phyloP scores from a whole-genome alignment of 805 yeast species.

The Starmerella riodocensis region DNA sequence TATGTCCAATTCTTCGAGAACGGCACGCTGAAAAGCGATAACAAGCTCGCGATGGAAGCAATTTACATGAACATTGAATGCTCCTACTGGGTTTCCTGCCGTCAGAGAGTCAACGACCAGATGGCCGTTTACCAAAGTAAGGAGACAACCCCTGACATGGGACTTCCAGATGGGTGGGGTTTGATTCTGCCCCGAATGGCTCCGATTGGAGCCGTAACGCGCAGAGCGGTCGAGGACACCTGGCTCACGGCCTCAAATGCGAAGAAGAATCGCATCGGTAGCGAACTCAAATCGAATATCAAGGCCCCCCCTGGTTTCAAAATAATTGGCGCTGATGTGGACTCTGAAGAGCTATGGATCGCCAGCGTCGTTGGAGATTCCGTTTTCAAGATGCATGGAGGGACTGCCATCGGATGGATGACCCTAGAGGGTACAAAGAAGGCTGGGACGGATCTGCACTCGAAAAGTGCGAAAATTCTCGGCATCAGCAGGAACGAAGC shows the following conservation, averaged over 20 bases:
- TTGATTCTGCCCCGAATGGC: conserved; percentile 72
- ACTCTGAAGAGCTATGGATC: conserved; percentile 96
- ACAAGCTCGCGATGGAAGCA: conserved; percentile 61
- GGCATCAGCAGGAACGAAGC: conserved; percentile 88
- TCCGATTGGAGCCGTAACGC: conserved; percentile 92
- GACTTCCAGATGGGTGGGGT: conserved; percentile 33
- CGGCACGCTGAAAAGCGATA: conserved; percentile 57
- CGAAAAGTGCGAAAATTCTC: conserved; percentile 79
- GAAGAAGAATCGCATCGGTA: conserved; percentile 70
- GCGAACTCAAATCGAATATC: conserved; percentile 79
- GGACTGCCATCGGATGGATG: conserved; percentile 98
- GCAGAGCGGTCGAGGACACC: conserved; percentile 92
- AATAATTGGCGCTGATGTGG: conserved; percentile 98
- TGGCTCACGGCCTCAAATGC: conserved; percentile 98
- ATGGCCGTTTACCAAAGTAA: conserved; percentile 51
- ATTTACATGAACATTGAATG: conserved; percentile 63
- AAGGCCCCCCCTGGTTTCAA: conserved; percentile 79
- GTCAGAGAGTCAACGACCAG: conserved; percentile 73
- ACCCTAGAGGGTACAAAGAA: conserved; percentile 87
- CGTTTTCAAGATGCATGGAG: conserved; percentile 77
- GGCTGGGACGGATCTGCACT: conserved; percentile 83
- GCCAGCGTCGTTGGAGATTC: conserved; percentile 93
- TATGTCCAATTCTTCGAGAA: conserved; percentile 61
- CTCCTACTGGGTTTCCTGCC: conserved; percentile 84
- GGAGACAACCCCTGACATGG: neutral